Evolutionary conservation across 129 eudicot species (phyloP).

Genomic region (Pulicaria dysenterica): DNA sequence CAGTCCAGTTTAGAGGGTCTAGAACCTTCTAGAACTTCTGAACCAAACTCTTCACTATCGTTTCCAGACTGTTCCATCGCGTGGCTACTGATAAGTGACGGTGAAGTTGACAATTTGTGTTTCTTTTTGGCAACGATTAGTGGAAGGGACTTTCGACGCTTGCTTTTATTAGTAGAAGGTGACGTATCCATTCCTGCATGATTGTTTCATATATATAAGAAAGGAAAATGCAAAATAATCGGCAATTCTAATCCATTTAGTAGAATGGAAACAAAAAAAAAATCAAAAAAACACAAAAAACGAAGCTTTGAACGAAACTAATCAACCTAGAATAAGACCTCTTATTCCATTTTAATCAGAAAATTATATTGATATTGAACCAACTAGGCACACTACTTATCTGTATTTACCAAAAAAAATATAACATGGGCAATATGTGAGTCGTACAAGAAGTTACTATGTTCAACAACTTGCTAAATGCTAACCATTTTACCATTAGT

Average conservation of each 20-base stretch:
- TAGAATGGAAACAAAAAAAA: background rate
- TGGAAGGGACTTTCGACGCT: conserved; percentile 21
- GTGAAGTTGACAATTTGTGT: conserved; percentile 11
- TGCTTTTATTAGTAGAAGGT: conserved; percentile 22
- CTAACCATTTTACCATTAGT: background rate
- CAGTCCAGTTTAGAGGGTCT: background rate
- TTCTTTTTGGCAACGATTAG: conserved; percentile 1
- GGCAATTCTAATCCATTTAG: background rate
- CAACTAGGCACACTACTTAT: background rate
- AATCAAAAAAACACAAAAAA: too few species aligned
- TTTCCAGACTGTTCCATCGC: conserved; percentile 29
- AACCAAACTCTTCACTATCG: conserved; percentile 25
- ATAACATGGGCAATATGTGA: background rate
- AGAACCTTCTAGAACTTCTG: conserved; percentile 27
- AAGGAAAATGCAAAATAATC: background rate
- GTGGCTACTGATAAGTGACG: conserved; percentile 1
- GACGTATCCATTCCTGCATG: conserved; percentile 9
- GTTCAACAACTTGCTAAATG: background rate
- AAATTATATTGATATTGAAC: background rate
- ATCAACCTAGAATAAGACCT: background rate
- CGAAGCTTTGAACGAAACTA: too few species aligned
- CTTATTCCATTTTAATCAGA: background rate
- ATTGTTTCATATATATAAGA: background rate
- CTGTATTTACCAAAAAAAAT: background rate
- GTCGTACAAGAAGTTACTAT: background rate